Percentiles rank a stretch among this genome's conserved stretches.
Conservation (phyloP, 2,329 filamentous ascomycete genomes). For the Dothistroma pini region DNA sequence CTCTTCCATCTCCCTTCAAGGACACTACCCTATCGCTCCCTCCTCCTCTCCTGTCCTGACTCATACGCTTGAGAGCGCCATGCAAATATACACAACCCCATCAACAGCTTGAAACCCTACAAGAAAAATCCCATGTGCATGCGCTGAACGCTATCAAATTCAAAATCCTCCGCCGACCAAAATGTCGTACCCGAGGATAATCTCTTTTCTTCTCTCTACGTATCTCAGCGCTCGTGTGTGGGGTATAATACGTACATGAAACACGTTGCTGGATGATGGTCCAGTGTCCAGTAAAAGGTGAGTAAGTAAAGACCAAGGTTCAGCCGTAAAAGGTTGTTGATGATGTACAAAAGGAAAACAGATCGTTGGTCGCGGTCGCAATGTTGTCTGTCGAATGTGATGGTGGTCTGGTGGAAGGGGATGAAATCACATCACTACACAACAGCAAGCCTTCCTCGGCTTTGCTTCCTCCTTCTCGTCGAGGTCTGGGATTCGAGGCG, state of each 20-base stretch:
- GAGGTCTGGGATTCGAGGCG: constrained; percentile 53
- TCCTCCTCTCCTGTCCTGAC: too few species aligned
- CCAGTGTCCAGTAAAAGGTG: not conserved
- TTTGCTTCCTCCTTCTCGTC: constrained; percentile 52
- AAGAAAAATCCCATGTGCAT: not conserved
- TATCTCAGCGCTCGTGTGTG: not conserved
- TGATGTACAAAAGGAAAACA: not conserved
- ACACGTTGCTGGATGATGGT: not conserved
- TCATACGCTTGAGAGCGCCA: not conserved
- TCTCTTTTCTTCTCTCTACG: not conserved
- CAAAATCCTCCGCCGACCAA: not conserved
- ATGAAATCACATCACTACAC: constrained; percentile 63
- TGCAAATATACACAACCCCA: not conserved
- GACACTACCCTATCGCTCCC: not conserved
- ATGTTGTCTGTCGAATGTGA: not conserved
- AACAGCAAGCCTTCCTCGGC: constrained; percentile 62
- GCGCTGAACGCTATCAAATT: constrained; percentile 3
- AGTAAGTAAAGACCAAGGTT: not conserved
- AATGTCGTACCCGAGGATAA: not conserved
- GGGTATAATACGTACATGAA: not conserved
- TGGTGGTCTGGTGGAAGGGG: not conserved
- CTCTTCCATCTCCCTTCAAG: not conserved
- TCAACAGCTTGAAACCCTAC: not conserved
- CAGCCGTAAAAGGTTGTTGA: not conserved
- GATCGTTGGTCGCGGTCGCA: constrained; percentile 25